Conservation (phyloP, 371 early-diverging fungal species). For the Circinella minor region DNA sequence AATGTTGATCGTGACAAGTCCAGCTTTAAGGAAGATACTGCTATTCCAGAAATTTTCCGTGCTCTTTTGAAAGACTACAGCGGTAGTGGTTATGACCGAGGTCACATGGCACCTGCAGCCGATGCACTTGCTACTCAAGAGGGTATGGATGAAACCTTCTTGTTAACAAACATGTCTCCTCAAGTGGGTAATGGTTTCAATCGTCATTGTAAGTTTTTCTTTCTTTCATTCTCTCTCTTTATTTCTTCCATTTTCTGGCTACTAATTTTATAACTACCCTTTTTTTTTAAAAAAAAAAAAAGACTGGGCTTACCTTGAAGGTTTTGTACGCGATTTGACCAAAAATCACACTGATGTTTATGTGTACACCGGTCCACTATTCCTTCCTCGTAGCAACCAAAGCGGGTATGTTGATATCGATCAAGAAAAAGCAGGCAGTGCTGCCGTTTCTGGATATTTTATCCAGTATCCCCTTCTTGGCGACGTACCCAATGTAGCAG, state of each 20-base stretch:
- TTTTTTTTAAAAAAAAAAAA: neutral
- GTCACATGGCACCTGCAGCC: constrained; percentile 82
- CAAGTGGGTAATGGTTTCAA: constrained; percentile 85
- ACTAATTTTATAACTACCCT: too few species aligned
- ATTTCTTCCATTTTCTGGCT: too few species aligned
- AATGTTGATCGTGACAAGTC: constrained; percentile 65
- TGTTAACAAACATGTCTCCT: constrained; percentile 77
- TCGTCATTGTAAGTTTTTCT: constrained; percentile 59
- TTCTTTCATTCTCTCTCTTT: too few species aligned
- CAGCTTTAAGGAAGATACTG: constrained; percentile 65
- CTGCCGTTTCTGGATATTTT: constrained; percentile 17
- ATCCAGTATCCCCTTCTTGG: constrained; percentile 76
- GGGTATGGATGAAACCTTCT: constrained; percentile 79
- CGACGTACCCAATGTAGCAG: constrained; percentile 77
- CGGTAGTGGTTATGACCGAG: constrained; percentile 80
- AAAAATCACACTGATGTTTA: constrained; percentile 69
- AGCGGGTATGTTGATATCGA: neutral
- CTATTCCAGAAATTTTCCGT: constrained; percentile 65
- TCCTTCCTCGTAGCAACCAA: constrained; percentile 54
- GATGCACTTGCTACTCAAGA: constrained; percentile 66
- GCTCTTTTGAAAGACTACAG: constrained; percentile 69
- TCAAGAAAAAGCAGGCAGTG: neutral
- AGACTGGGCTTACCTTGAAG: constrained; percentile 82
- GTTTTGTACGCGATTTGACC: constrained; percentile 72
- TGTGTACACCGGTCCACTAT: constrained; percentile 79